A percentile compares a stretch with the other conserved stretches of the same genome.
Evolutionary conservation across 371 early-diverging fungal genomes (phyloP).

Genomic region (Encephalitozoon hellem): DNA sequence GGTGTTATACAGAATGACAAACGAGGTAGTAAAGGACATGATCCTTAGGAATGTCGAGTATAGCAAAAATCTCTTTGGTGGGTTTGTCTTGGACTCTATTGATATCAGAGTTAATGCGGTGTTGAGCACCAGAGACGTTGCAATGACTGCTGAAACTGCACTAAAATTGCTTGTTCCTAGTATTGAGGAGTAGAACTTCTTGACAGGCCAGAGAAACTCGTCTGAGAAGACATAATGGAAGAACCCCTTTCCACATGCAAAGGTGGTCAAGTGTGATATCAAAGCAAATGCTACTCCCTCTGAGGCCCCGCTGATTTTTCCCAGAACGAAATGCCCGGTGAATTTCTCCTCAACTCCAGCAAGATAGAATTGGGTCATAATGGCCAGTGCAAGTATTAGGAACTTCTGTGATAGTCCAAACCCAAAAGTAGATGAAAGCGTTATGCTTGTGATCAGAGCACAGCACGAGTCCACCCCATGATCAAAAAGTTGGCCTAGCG

Average conservation of each 20-base stretch:
- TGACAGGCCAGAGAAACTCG: background rate
- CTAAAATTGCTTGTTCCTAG: background rate
- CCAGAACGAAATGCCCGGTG: slow-evolving; percentile 76
- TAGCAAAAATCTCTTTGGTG: background rate
- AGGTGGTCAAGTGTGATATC: slow-evolving; percentile 31
- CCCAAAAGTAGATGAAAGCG: slow-evolving; percentile 63
- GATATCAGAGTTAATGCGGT: background rate
- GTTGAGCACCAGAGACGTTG: background rate
- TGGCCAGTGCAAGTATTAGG: slow-evolving; percentile 27
- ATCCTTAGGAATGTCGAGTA: background rate
- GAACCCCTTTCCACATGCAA: background rate
- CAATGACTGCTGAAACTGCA: background rate
- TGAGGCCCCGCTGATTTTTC: slow-evolving; percentile 81
- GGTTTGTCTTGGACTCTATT: background rate
- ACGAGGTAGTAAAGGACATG: background rate
- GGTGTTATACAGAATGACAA: background rate
- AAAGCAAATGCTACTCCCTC: slow-evolving; percentile 71
- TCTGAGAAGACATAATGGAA: background rate
- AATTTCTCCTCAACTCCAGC: slow-evolving; percentile 85
- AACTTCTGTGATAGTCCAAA: slow-evolving; percentile 25
- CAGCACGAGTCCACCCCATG: slow-evolving; percentile 59
- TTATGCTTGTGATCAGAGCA: slow-evolving; percentile 42
- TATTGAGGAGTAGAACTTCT: background rate
- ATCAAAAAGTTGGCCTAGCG: slow-evolving; percentile 81
- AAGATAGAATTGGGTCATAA: slow-evolving; percentile 68